phyloP scores from a whole-genome alignment of 257 asterid species.

The Scutellaria minor region DNA sequence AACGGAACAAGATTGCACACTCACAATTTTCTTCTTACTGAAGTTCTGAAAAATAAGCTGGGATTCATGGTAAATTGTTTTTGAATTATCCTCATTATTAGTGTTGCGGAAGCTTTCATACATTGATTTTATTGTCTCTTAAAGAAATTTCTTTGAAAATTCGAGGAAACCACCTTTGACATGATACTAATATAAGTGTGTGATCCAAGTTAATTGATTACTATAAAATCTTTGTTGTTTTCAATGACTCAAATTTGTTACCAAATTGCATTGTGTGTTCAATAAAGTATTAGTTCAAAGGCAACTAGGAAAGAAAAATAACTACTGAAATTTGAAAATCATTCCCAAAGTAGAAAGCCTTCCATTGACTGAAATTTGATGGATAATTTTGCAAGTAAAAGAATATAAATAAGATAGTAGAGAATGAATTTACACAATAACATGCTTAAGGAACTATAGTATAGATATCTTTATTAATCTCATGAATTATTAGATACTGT shows the following conservation, averaged over 20 bases:
- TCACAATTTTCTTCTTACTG: conserved; percentile 69
- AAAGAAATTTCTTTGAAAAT: background rate
- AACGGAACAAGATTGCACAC: conserved; percentile 72
- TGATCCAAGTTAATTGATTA: background rate
- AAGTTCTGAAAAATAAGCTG: conserved; percentile 80
- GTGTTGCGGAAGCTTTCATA: conserved; percentile 27
- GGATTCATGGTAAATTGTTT: conserved; percentile 75
- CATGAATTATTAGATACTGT: no score
- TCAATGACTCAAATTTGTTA: background rate
- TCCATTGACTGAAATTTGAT: background rate
- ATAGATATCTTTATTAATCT: background rate
- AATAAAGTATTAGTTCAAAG: conserved; percentile 6
- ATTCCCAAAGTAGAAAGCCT: background rate
- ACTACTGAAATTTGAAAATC: background rate
- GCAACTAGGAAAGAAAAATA: background rate
- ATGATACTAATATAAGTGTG: background rate
- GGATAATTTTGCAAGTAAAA: background rate
- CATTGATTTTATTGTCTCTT: conserved; percentile 1
- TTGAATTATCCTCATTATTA: conserved; percentile 25
- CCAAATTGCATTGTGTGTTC: background rate
- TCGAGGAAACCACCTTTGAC: background rate
- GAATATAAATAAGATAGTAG: background rate
- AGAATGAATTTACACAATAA: background rate
- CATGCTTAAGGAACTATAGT: conserved; percentile 1
- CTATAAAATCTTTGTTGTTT: background rate